Evolutionary conservation across 164 flowering plant species (phyloP).

Genomic region (Dillenia turbinata): DNA sequence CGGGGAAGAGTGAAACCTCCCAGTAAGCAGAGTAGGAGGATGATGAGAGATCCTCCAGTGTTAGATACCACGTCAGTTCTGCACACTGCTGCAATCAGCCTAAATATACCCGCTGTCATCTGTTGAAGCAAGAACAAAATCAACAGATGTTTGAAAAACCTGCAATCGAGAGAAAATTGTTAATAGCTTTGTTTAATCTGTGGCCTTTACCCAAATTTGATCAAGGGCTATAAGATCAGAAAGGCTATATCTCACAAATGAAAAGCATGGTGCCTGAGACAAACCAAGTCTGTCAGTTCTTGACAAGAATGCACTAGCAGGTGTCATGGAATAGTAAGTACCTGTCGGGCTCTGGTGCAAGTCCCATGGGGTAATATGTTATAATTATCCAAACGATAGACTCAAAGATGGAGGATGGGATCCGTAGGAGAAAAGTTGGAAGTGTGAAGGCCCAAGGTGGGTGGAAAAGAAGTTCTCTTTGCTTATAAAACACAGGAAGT

Average conservation of each 20-base stretch:
- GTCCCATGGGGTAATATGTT: conserved; percentile 63
- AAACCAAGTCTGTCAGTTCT: no score
- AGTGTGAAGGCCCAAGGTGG: conserved; percentile 66
- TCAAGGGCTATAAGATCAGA: no score
- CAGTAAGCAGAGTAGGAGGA: conserved; percentile 8
- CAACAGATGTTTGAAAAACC: conserved; percentile 10
- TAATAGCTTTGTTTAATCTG: no score
- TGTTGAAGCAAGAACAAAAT: conserved; percentile 6
- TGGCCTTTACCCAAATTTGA: no score
- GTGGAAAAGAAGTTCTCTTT: conserved; percentile 58
- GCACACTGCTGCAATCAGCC: conserved; percentile 8
- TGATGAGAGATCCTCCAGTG: conserved; percentile 9
- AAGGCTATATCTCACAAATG: no score
- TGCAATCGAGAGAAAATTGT: not conserved
- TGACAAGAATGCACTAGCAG: no score
- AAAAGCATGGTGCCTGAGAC: no score
- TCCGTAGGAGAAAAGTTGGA: conserved; percentile 41
- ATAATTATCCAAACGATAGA: conserved; percentile 49
- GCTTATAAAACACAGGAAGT: conserved; percentile 78
- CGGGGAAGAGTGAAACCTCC: conserved; percentile 9
- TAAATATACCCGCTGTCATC: conserved; percentile 11
- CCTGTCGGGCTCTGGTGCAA: conserved; percentile 36
- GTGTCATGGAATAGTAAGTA: no score
- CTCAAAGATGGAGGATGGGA: conserved; percentile 56
- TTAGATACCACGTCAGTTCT: conserved; percentile 6